Percentiles rank a stretch among this genome's conserved stretches.
These are phyloP conservation scores for Casaregolazyma lundiana DNA, from an alignment of 1,139 yeast species.

Conservation along the genomic window DNA sequence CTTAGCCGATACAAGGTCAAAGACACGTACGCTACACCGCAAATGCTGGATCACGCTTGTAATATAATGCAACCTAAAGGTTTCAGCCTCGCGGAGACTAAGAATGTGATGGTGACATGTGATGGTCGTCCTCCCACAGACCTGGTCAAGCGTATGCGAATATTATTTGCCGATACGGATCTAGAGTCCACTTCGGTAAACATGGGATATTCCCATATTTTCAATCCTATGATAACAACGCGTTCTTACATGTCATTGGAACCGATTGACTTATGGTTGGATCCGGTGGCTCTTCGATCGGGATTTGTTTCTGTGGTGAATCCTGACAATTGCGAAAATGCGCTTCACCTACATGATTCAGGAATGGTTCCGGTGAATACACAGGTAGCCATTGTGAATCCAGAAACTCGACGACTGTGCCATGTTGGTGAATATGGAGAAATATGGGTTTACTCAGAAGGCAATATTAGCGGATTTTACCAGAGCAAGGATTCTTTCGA, in stretches of 20 bases:
- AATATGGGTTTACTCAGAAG: constrained; percentile 93
- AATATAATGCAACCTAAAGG: constrained; percentile 61
- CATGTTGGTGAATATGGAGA: constrained; percentile 95
- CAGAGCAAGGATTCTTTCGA: constrained; percentile 36
- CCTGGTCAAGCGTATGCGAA: constrained; percentile 53
- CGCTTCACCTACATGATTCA: constrained; percentile 81
- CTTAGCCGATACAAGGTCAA: constrained; percentile 75
- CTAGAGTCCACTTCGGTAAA: constrained; percentile 68
- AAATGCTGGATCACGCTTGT: constrained; percentile 75
- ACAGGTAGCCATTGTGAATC: constrained; percentile 90
- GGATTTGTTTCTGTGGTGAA: constrained; percentile 81
- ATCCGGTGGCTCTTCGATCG: constrained; percentile 81
- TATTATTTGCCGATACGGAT: constrained; percentile 60
- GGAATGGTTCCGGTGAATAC: constrained; percentile 97
- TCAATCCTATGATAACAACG: constrained; percentile 80
- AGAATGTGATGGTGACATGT: constrained; percentile 80
- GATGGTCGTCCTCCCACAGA: constrained; percentile 69
- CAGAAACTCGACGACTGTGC: constrained; percentile 77
- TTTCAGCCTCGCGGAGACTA: constrained; percentile 55
- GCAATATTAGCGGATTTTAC: constrained; percentile 62
- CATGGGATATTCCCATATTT: constrained; percentile 69
- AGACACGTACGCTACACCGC: constrained; percentile 81
- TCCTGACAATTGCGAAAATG: constrained; percentile 61
- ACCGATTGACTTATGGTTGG: constrained; percentile 81
- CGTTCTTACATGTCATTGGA: constrained; percentile 86